phyloP scores from a whole-genome alignment of 768 basidiomycete species.

The Phanerochaete sordida region DNA sequence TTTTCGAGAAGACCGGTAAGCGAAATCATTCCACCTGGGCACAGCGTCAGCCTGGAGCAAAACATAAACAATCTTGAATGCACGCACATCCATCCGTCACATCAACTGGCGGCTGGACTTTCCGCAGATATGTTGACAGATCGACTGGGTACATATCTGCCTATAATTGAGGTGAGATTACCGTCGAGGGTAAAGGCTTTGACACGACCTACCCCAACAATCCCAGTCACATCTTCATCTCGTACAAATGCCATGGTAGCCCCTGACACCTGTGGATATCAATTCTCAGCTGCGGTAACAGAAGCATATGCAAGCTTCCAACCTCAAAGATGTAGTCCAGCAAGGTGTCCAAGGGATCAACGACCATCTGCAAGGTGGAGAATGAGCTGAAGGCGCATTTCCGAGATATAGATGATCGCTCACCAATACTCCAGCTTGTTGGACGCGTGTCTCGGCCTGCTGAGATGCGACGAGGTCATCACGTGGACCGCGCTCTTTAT shows the following conservation, averaged over 20 bases:
- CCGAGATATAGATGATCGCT: too few relatives aligned
- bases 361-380: too few relatives aligned
- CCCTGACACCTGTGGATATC: neutral
- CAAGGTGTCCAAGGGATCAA: neutral
- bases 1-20: neutral
- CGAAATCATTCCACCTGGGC: neutral
- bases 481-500: neutral
- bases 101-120: neutral
- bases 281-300: neutral
- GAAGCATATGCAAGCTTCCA: neutral
- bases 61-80: neutral
- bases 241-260: neutral
- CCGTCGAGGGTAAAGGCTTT: neutral
- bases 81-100: neutral
- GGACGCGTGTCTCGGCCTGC: too few relatives aligned
- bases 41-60: neutral
- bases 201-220: neutral
- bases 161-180: neutral
- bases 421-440: too few relatives aligned
- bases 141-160: neutral
- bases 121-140: neutral
- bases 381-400: too few relatives aligned
- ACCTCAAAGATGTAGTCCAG: constrained; percentile 22
- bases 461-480: too few relatives aligned
- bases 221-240: neutral